Evolutionary conservation across 176 grass and related monocot species (phyloP), one percentile per base, ranked within the genome.

Genomic region (Thalia dealbata): DNA sequence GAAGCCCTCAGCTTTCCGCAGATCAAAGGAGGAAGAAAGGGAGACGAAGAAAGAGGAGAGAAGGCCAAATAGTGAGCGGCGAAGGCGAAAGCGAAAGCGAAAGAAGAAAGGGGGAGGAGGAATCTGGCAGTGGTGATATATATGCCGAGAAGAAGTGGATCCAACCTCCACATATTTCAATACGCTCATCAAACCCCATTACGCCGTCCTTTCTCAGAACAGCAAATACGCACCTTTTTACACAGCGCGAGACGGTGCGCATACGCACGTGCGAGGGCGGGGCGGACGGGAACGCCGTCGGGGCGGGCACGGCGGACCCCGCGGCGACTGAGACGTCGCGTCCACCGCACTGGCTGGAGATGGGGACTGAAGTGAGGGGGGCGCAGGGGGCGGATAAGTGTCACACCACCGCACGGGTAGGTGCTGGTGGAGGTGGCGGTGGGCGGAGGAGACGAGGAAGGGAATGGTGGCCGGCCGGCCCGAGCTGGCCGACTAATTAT

Each of bases 1-100:
- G 54, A 21, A n/a, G 65, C 76, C 56, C n/a, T 30, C n/a, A 22
- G 38, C 65, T 68, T 68, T 68, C 65, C 35, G 38, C 65, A 22
- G 65, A 68, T 42, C 65, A 42, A 67, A 14, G 12, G 41, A 67
- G 1, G 7, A 43, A 23, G 16, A 9, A 15, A 7, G 28, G 28
- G 10, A n/a, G 12, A 30, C 6, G 6, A 64, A 41, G 83, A 88
- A 86, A 81, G 61, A 68, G 78, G n/a, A 72, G 50, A 28, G 27
- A 50, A 26, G 15, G 10, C 22, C 3, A 16, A 38, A 43, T 3
- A 12, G 22, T 27, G 4, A 38, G 81, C 83, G 89, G 83, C 83
- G 86, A 84, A 86, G 86, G 86, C 75, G 81, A 89, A 88, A 91
- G 83, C 83, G 86, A 84, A 86, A 88, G 86, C 75, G 81, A 89